Conservation (phyloP, 495 filamentous ascomycete genomes). For the Aspergillus indologenus region DNA sequence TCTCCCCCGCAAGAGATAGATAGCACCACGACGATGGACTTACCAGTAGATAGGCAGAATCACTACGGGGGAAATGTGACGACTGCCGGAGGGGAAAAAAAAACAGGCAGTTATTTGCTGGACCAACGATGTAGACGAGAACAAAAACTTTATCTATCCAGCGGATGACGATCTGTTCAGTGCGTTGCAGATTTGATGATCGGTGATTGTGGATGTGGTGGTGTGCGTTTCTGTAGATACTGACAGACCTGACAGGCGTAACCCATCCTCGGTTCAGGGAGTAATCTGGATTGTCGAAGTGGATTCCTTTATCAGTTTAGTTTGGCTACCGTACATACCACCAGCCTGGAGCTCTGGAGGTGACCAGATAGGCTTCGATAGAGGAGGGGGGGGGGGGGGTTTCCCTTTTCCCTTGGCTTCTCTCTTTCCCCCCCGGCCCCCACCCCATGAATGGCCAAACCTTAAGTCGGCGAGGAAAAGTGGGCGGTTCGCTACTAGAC, state of each 20-base stretch:
- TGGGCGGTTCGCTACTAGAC: background rate
- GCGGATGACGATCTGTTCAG: constrained; percentile 2
- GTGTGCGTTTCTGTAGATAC: background rate
- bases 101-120: background rate
- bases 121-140: background rate
- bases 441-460: constrained; percentile 1
- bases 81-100: background rate
- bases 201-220: background rate
- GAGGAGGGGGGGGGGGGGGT: too few species aligned
- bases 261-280: too few species aligned
- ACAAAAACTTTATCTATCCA: constrained; percentile 1
- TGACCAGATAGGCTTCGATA: background rate
- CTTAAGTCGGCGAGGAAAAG: background rate
- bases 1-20: too few species aligned
- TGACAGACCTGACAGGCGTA: too few species aligned
- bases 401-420: background rate
- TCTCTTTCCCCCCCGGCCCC: background rate
- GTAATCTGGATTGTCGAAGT: too few species aligned
- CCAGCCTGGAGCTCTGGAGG: background rate
- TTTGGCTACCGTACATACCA: too few species aligned
- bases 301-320: too few species aligned
- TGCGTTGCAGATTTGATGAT: too few species aligned
- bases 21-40: too few species aligned
- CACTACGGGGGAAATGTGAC: background rate
- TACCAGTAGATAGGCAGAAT: background rate